phyloP scores from a whole-genome alignment of 345 rosid species.

The Lenwebbia sp. region DNA sequence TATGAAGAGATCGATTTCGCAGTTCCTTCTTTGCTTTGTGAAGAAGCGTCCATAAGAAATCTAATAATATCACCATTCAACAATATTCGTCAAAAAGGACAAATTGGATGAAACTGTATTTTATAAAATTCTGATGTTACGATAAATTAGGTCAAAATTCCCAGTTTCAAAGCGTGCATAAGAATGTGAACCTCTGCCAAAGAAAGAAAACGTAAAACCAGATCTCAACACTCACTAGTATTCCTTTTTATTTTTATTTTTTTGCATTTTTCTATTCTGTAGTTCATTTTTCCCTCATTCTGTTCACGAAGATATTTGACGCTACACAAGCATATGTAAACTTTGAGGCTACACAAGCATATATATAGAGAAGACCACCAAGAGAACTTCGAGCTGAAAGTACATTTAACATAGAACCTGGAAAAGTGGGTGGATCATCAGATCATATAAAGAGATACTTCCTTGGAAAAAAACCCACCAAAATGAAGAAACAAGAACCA shows the following conservation, averaged over 20 bases:
- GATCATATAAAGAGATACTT: not conserved
- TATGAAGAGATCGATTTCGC: constrained; percentile 86
- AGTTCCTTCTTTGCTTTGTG: constrained; percentile 38
- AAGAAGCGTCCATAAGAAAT: constrained; percentile 87
- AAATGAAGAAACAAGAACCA: not conserved
- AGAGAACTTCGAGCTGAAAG: not conserved
- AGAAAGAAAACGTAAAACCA: not conserved
- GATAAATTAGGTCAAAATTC: not conserved
- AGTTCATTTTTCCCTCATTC: not conserved
- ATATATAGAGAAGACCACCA: not conserved
- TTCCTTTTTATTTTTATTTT: too few relatives aligned
- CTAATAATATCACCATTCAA: constrained; percentile 18
- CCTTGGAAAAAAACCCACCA: not conserved
- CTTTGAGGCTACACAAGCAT: not conserved
- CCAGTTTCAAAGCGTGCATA: not conserved
- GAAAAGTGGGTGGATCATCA: not conserved
- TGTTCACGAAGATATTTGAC: not conserved
- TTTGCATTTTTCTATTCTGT: not conserved
- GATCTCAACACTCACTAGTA: not conserved
- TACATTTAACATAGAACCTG: not conserved
- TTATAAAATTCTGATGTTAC: not conserved
- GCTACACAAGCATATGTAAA: not conserved
- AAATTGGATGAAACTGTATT: not conserved
- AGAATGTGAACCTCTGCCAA: not conserved
- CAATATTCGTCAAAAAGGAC: not conserved